These are phyloP conservation scores for Lobulomyces angularis DNA, from an alignment of 192 early-diverging fungal genomes.

Conservation along the genomic window DNA sequence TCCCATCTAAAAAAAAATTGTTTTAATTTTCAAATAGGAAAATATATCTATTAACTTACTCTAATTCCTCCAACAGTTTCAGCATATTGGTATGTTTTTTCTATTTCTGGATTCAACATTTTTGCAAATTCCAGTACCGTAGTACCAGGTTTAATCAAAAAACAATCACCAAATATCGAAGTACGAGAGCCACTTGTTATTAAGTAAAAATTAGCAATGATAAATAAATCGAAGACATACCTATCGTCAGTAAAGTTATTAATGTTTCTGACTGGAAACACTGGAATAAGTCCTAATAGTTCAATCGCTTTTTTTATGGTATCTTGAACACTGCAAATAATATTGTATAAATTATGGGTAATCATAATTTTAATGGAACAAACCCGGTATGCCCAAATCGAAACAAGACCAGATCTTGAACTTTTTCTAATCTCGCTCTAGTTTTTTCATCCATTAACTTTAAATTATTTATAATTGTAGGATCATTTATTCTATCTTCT, in stretches of 20 bases:
- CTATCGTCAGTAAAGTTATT: slow-evolving; percentile 42
- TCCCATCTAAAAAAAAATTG: slow-evolving; percentile 29
- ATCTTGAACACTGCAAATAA: no score
- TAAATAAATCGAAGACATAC: slow-evolving; percentile 8
- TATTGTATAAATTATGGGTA: no score
- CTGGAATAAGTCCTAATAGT: slow-evolving; percentile 52
- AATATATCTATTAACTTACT: slow-evolving; percentile 23
- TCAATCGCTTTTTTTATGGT: slow-evolving; percentile 52
- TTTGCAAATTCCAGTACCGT: slow-evolving; percentile 65
- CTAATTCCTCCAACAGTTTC: slow-evolving; percentile 65
- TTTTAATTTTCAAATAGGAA: neutral
- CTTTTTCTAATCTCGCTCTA: slow-evolving; percentile 19
- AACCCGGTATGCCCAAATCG: slow-evolving; percentile 74
- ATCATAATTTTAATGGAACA: no score
- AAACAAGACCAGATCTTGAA: slow-evolving; percentile 64
- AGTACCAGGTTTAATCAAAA: slow-evolving; percentile 56
- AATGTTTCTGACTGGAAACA: slow-evolving; percentile 65
- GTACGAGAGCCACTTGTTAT: slow-evolving; percentile 7
- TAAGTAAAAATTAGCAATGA: neutral
- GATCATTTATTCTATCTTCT: neutral
- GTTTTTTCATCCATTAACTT: slow-evolving; percentile 20
- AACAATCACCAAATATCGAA: slow-evolving; percentile 58
- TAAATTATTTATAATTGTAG: slow-evolving; percentile 11
- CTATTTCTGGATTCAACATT: slow-evolving; percentile 54
- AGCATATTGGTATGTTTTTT: slow-evolving; percentile 53